Base-by-base conservation (phyloP, 306 rosid species). In the Quillaja saponaria region DNA sequence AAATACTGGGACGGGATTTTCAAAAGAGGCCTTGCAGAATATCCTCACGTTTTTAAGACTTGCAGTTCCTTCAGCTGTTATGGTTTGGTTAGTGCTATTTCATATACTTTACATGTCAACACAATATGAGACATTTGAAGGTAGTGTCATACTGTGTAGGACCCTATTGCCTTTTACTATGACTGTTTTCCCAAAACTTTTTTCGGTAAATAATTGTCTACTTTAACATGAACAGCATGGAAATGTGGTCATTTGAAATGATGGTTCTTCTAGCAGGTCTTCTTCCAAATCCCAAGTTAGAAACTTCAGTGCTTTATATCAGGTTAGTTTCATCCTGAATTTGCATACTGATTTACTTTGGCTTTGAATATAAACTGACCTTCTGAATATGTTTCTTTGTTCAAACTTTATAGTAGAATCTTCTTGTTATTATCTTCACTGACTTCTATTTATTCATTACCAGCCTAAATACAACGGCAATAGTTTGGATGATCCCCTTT, bases 31-130 rank as follows among this genome's bases (percentile, higher is more conserved):
- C 25, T 56, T 85, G 5, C 69, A 68, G n/a, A 71, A 81, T 17
- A 57, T 85, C 37, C 74, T 62, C 6, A 15, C 59, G 11, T 85
- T 90, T 55, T 28, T 87, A n/a, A 73, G 49, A 64, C 87, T 90
- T 42, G 88, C 95, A 20, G 66, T 90, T 71, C 95, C 97, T 63
- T 87, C 90, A 6, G 90, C 97, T 69, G 56, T 79, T 33, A 87
- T 90, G 95, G 85, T 87, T 50, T 90, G 97, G 96, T 89, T 78
- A 78, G 44, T 5, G 10, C 40, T 6, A 37, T 5, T 6, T 5
- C 6, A 37, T 6, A 37, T 6, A 37, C 40, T 37, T 37, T 37
- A n/a, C n/a, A n/a, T n/a, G n/a, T n/a, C n/a, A n/a, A n/a, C n/a
- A n/a, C n/a, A n/a, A n/a, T n/a, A n/a, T n/a, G n/a, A n/a, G n/a